Evolutionary conservation across 2,329 filamentous ascomycete genomes (phyloP).

Genomic region (Dothidotthia symphoricarpi): DNA sequence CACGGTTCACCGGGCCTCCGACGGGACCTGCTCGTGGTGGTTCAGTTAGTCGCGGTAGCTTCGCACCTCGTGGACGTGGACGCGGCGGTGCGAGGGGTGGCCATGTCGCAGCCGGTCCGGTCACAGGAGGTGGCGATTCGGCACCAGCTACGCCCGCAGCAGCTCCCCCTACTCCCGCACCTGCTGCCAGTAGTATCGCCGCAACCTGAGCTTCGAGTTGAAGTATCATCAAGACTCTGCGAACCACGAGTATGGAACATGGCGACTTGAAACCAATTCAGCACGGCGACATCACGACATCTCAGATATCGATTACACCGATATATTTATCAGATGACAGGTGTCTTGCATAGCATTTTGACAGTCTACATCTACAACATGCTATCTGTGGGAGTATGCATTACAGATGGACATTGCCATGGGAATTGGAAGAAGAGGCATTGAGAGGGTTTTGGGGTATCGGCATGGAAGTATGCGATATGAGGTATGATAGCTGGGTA

Average conservation of each 20-base stretch:
- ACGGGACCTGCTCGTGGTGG: slow-evolving; percentile 29
- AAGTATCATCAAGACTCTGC: neutral
- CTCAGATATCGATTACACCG: neutral
- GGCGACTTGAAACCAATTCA: neutral
- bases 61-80: slow-evolving; percentile 36
- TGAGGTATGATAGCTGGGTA: slow-evolving; percentile 1
- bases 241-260: neutral
- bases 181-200: slow-evolving; percentile 9
- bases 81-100: slow-evolving; percentile 36
- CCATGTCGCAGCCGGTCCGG: slow-evolving; percentile 13
- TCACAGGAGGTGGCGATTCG: slow-evolving; percentile 10
- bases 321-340: neutral
- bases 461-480: neutral
- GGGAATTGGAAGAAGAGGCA: neutral
- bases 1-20: slow-evolving; percentile 31
- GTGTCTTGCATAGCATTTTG: neutral
- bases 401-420: neutral
- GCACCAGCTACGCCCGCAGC: slow-evolving; percentile 8
- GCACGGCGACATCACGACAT: neutral
- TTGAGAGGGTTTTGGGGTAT: neutral
- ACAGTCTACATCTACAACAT: neutral
- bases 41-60: slow-evolving; percentile 24
- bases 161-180: slow-evolving; percentile 8
- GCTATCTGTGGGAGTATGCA: neutral
- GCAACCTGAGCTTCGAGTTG: slow-evolving; percentile 9